phyloP scores from a whole-genome alignment of 441 rosid species.

The Gossypium davidsonii region DNA sequence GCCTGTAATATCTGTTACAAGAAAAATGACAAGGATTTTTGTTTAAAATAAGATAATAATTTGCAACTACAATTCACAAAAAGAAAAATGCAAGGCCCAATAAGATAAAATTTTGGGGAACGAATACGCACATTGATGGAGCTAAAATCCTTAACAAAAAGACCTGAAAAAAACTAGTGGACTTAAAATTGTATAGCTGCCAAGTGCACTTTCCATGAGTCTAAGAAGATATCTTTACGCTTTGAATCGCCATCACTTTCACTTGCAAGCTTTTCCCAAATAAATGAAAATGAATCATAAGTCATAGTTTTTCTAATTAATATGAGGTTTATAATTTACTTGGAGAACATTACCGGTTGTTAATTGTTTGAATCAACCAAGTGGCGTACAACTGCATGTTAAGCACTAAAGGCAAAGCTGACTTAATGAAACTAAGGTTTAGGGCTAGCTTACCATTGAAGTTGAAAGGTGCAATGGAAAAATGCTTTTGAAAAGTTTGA shows the following conservation, averaged over 20 bases:
- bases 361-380: not conserved
- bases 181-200: not conserved
- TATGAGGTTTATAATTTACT: not conserved
- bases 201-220: not conserved
- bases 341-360: not conserved
- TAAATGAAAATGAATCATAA: not conserved
- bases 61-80: not conserved
- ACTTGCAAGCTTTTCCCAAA: not conserved
- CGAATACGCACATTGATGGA: not conserved
- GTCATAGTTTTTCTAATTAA: not conserved
- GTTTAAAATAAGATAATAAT: not conserved
- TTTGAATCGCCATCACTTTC: not conserved
- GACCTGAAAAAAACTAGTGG: not conserved
- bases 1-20: conserved; percentile 47
- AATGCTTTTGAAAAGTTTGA: too few relatives aligned
- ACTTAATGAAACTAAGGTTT: not conserved
- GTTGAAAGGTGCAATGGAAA: too few relatives aligned
- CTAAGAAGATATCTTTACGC: not conserved
- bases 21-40: conserved; percentile 1
- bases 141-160: not conserved
- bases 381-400: not conserved
- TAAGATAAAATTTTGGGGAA: not conserved
- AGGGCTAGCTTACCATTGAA: not conserved
- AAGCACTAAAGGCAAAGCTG: not conserved
- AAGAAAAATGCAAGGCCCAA: not conserved